Base-by-base conservation (phyloP, 306 rosid genomes). In the Castanea mollissima region DNA sequence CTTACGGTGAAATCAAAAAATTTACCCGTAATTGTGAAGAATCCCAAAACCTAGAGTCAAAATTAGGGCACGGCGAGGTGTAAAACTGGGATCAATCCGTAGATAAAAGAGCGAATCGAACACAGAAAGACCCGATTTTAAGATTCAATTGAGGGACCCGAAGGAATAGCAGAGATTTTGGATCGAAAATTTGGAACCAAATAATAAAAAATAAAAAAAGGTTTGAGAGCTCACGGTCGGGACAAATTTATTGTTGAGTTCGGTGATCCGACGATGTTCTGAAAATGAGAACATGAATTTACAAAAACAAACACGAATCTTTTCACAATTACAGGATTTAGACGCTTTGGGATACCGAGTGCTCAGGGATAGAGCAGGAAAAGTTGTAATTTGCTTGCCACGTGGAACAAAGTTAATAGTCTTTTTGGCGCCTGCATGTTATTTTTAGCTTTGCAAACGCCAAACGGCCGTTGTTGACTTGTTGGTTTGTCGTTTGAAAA, bases 31-130 rank as follows among this genome's bases (percentile, higher is more conserved):
- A 4, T 38, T 64, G 29, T 27, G 13, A 21, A 32, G 21, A 78
- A 51, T 25, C 78, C 77, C 80, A 52, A 83, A 74, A 74, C 83
- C 86, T 83, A 78, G 80, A 83, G 41, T 79, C 21, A 46, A 58
- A 62, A 32, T 4, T 55, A 63, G 21, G 76, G 9, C 27, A 46
- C 55, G 32, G 18, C 20, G 21, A 32, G 64, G 25, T 1, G 8
- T 34, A 14, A 55, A 76, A 71, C 32, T 23, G 71, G 69, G n/a
- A 75, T 79, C 32, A 65, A 76, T 9, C 21, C 64, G 60, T 65
- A 60, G 75, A 32, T 27, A 38, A 79, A 10, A 13, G 25, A 56
- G 9, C 18, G 51, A 76, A 63, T 76, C 51, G 75, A 72, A 76
- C 5, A 34, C 79, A 60, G 56, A 21, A 38, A 55, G 23, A 59